These are phyloP conservation scores for Hypomyces rosellus DNA, from an alignment of 2,329 filamentous ascomycete species.

Conservation along the genomic window DNA sequence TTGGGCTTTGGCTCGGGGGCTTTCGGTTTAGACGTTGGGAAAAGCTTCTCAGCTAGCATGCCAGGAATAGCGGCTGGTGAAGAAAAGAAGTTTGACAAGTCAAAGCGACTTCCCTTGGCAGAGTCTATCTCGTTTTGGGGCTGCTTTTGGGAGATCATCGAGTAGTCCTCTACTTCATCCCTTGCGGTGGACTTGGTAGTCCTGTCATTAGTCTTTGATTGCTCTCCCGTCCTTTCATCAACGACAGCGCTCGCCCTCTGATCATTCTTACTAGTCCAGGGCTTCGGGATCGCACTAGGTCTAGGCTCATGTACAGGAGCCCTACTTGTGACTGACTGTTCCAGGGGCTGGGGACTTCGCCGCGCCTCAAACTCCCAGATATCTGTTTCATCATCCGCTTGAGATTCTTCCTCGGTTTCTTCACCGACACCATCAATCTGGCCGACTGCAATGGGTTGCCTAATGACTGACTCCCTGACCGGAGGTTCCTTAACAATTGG, in stretches of 20 bases:
- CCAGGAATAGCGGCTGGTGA: constrained; percentile 41
- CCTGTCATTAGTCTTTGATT: constrained; percentile 11
- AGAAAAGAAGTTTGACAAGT: constrained; percentile 52
- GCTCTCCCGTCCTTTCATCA: constrained; percentile 5
- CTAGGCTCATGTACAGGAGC: constrained; percentile 14
- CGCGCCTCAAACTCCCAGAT: constrained; percentile 54
- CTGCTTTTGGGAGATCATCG: constrained; percentile 32
- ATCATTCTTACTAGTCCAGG: constrained; percentile 31
- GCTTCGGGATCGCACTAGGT: constrained; percentile 27
- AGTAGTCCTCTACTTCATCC: constrained; percentile 36
- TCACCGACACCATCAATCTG: constrained; percentile 16
- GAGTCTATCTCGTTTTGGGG: constrained; percentile 16
- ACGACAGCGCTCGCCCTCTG: constrained; percentile 2
- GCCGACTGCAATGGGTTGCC: constrained; percentile 2
- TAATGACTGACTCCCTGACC: not conserved
- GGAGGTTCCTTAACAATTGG: not conserved
- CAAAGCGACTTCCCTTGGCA: constrained; percentile 31
- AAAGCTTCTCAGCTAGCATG: constrained; percentile 26
- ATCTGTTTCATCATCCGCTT: constrained; percentile 38
- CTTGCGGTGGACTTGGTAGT: constrained; percentile 7
- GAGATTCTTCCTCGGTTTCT: constrained; percentile 14
- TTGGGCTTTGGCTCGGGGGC: constrained; percentile 13
- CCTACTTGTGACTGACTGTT: constrained; percentile 25
- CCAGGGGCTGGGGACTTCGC: constrained; percentile 33
- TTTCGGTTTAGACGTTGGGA: constrained; percentile 19